Evolutionary conservation across 176 grass and related monocot genomes (phyloP), one percentile per base, ranked within the genome.

Genomic region (Olyra latifolia): DNA sequence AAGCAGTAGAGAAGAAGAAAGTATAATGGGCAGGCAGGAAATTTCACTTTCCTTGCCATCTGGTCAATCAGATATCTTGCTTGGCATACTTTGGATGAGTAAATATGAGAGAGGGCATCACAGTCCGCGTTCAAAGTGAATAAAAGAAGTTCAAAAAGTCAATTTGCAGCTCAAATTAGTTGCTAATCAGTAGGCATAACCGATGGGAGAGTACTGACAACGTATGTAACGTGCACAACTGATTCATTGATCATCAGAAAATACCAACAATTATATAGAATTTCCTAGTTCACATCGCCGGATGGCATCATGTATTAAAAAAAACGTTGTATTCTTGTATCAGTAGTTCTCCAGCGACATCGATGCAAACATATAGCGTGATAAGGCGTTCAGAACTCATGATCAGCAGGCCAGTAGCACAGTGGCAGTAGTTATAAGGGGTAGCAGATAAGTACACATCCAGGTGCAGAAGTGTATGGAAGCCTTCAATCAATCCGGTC

Each of bases 51-150:
- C 44, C 58, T 75, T 55, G 56, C 14, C 81, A 62, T 54, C 50
- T 29, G 69, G 39, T 17, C 75, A 84, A 60, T 69, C 69, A 4
- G 60, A 4, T 41, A n/a, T 46, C 24, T 84, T 63, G 70, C 70
- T 80, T 80, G 53, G 6, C 71, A 89, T 47, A 24, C 62, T 70
- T 73, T 54, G 49, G 63, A 89, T 63, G 76, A 89, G 82, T 88
- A 53, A 38, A 62, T 43, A 47, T 69, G 70, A 84, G 62, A 80
- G 68, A 69, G 32, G 43, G 52, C 10, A 28, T 68, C 68, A 14
- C 57, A 30, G 32, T 44, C 32, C 74, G 61, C n/a, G 39, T 84
- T 10, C 44, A 44, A 88, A 35, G 43, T 27, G 52, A 20, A 60
- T 3, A 46, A 40, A 38, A 58, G 8, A 45, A 43, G 17, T 63